Percentiles rank a stretch among this genome's conserved stretches.
Conservation (phyloP, 2,329 filamentous ascomycete species). For the Arthrobotrys iridis region DNA sequence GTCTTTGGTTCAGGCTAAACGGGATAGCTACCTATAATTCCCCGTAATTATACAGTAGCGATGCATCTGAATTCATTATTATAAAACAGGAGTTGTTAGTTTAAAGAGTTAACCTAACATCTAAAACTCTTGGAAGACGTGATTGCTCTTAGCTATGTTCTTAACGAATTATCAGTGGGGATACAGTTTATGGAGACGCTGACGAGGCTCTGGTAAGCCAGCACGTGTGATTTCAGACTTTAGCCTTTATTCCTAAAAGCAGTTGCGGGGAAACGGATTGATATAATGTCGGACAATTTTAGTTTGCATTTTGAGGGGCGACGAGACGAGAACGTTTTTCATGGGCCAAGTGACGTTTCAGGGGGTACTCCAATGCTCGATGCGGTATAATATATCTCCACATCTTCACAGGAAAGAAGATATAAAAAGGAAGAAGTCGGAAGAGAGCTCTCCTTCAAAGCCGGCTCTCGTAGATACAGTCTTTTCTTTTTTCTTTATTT, state of each 20-base stretch:
- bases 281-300: not conserved
- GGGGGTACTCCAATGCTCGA: not conserved
- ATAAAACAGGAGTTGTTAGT: not conserved
- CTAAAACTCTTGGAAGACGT: not conserved
- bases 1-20: slow-evolving; percentile 13
- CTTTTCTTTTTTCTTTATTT: not conserved
- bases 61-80: slow-evolving; percentile 6
- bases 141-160: no score
- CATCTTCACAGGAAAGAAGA: not conserved
- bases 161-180: not conserved
- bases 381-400: not conserved
- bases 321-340: not conserved
- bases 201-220: not conserved
- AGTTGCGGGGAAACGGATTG: slow-evolving; percentile 1
- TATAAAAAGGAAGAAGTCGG: slow-evolving; percentile 13
- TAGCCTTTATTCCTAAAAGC: slow-evolving; percentile 7
- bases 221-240: not conserved
- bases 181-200: not conserved
- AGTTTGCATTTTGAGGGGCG: not conserved
- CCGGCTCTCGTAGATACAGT: no score
- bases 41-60: not conserved
- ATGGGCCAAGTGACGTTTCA: not conserved
- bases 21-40: slow-evolving; percentile 9
- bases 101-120: no score
- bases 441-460: no score